Percentiles rank a stretch among this genome's conserved stretches.
Conservation (phyloP, 768 basidiomycete genomes). For the Coprinellus aureogranulatus region DNA sequence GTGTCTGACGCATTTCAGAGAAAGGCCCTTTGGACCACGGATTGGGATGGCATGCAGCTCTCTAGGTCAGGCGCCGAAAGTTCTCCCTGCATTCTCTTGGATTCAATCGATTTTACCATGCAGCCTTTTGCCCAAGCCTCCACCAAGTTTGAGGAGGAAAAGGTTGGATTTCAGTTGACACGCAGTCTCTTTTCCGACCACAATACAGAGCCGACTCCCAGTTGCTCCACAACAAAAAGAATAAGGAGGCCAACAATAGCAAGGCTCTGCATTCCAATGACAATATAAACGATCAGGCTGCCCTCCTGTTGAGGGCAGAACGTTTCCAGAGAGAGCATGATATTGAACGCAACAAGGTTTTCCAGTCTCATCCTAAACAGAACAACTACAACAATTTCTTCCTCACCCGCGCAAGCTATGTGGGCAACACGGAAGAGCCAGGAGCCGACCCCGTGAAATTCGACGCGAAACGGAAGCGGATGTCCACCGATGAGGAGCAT, state of each 20-base stretch:
- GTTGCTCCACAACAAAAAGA: slow-evolving; percentile 43
- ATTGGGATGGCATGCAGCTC: slow-evolving; percentile 87
- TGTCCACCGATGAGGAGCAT: too few relatives aligned
- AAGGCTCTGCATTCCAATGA: slow-evolving; percentile 33
- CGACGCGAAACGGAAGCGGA: too few relatives aligned
- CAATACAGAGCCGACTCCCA: slow-evolving; percentile 26
- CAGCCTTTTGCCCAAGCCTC: slow-evolving; percentile 62
- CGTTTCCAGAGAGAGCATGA: slow-evolving; percentile 92
- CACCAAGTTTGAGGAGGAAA: slow-evolving; percentile 75
- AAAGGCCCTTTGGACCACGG: slow-evolving; percentile 86
- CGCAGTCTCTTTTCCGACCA: too few relatives aligned
- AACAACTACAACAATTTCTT: background rate
- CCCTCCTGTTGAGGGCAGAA: slow-evolving; percentile 73
- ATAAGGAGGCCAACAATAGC: slow-evolving; percentile 57
- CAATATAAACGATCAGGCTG: slow-evolving; percentile 65
- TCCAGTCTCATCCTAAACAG: slow-evolving; percentile 41
- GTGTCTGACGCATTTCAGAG: slow-evolving; percentile 89
- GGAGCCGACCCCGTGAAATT: slow-evolving; percentile 70
- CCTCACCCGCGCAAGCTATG: background rate
- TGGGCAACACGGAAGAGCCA: slow-evolving; percentile 52
- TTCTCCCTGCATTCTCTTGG: too few relatives aligned
- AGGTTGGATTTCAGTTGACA: too few relatives aligned
- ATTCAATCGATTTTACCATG: slow-evolving; percentile 17
- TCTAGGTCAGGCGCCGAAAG: slow-evolving; percentile 75
- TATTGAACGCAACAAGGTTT: slow-evolving; percentile 67